These are phyloP conservation scores for Pythium pyrilobum DNA, from an alignment of 352 stramenopile species.

Conservation along the genomic window DNA sequence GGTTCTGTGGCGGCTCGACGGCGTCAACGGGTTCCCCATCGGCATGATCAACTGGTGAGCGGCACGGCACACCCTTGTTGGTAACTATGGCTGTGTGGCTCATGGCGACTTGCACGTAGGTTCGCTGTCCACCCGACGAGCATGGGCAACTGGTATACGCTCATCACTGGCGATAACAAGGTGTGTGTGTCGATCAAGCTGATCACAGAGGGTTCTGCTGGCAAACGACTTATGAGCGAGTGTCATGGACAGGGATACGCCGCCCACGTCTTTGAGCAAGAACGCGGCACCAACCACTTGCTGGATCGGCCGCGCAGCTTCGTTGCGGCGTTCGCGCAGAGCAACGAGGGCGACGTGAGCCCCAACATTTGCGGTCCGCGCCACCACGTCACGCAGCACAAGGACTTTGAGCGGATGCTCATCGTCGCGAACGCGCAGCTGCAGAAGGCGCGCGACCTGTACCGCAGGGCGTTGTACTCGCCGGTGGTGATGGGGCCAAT, in stretches of 20 bases:
- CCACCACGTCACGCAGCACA: slow-evolving; percentile 53
- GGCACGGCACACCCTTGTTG: not conserved
- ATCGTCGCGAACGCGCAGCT: slow-evolving; percentile 71
- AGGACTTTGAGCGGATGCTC: slow-evolving; percentile 81
- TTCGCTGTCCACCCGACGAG: slow-evolving; percentile 92
- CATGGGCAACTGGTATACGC: slow-evolving; percentile 91
- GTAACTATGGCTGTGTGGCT: not conserved
- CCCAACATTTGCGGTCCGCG: slow-evolving; percentile 87
- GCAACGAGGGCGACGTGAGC: slow-evolving; percentile 92
- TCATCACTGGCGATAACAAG: slow-evolving; percentile 94
- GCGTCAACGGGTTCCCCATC: slow-evolving; percentile 72
- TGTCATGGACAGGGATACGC: slow-evolving; percentile 58
- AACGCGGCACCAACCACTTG: slow-evolving; percentile 73
- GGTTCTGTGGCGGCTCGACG: slow-evolving; percentile 86
- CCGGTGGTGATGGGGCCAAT: slow-evolving; percentile 38
- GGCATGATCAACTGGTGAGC: slow-evolving; percentile 89
- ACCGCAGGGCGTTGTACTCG: slow-evolving; percentile 32
- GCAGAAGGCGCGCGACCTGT: slow-evolving; percentile 53
- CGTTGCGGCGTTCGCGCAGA: slow-evolving; percentile 90
- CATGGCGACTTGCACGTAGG: slow-evolving; percentile 6
- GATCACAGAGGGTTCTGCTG: not conserved
- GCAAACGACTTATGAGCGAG: not conserved
- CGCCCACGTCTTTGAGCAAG: slow-evolving; percentile 83
- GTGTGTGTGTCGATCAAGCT: slow-evolving; percentile 6
- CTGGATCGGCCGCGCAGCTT: slow-evolving; percentile 83